These are phyloP conservation scores for Peniophora sp. DNA, from an alignment of 1,284 basidiomycete species.

Conservation along the genomic window DNA sequence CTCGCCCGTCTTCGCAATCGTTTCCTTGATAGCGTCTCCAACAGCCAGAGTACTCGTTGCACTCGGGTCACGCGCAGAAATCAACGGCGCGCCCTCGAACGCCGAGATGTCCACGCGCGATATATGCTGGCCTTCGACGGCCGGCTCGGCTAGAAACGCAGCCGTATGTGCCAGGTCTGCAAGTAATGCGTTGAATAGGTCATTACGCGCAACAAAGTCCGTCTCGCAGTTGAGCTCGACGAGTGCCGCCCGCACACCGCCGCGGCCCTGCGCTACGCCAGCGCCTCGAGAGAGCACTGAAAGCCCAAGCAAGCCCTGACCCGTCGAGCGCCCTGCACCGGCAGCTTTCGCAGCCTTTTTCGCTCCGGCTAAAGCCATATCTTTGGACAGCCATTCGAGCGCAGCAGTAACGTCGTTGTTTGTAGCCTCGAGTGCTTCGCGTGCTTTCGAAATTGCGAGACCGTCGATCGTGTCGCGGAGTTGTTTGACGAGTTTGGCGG, in stretches of 20 bases:
- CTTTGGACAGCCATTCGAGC: conserved; percentile 74
- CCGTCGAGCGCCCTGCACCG: conserved; percentile 46
- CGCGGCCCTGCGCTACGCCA: conserved; percentile 21
- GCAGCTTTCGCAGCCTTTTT: conserved; percentile 82
- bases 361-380: conserved; percentile 64
- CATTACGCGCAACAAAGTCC: conserved; percentile 90
- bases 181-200: conserved; percentile 75
- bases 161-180: conserved; percentile 82
- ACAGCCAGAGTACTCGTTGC: conserved; percentile 42
- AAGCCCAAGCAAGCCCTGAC: conserved; percentile 76
- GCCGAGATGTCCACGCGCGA: conserved; percentile 38
- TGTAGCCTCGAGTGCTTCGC: conserved; percentile 74
- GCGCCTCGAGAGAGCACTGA: conserved; percentile 61
- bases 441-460: conserved; percentile 80
- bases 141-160: conserved; percentile 67
- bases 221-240: conserved; percentile 96
- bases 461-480: conserved; percentile 74
- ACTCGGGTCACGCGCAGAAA: conserved; percentile 37
- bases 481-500: conserved; percentile 67
- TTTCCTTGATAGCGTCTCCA: conserved; percentile 68
- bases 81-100: conserved; percentile 61
- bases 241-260: conserved; percentile 72
- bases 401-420: conserved; percentile 74
- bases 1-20: conserved; percentile 85
- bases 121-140: conserved; percentile 29